phyloP scores from a whole-genome alignment of 164 flowering plant genomes.

The Vitis cinerea region DNA sequence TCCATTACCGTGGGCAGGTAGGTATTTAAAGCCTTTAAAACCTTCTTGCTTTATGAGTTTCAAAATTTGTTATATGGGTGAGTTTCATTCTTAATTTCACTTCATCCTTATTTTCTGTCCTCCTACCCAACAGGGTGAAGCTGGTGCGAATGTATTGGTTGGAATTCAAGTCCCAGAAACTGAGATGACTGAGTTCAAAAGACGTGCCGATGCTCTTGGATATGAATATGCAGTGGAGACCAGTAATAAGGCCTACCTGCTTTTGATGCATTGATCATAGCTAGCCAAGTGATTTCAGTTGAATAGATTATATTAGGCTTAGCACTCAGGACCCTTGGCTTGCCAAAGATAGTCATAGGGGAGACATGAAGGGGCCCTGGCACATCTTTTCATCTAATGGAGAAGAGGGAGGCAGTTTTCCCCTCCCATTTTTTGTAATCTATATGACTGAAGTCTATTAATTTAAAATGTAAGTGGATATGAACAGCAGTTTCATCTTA shows the following conservation, averaged over 20 bases:
- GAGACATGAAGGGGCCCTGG: too few relatives aligned
- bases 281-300: background rate
- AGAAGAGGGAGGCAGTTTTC: too few relatives aligned
- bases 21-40: slow-evolving; percentile 4
- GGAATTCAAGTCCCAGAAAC: slow-evolving; percentile 71
- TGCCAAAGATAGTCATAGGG: too few relatives aligned
- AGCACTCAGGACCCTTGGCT: too few relatives aligned
- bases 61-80: background rate
- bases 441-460: too few relatives aligned
- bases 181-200: slow-evolving; percentile 66
- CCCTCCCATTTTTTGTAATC: too few relatives aligned
- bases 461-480: too few relatives aligned
- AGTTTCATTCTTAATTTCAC: background rate
- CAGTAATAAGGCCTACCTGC: slow-evolving; percentile 47
- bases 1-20: slow-evolving; percentile 94
- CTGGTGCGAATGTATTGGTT: slow-evolving; percentile 95
- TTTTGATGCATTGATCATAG: slow-evolving; percentile 64
- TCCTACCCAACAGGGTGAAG: slow-evolving; percentile 62
- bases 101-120: background rate
- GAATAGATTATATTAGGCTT: too few relatives aligned
- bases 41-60: background rate
- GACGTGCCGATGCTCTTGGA: slow-evolving; percentile 59
- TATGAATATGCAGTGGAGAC: slow-evolving; percentile 71
- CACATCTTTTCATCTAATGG: too few relatives aligned
- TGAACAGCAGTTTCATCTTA: too few relatives aligned